phyloP scores from a whole-genome alignment of 2,329 filamentous ascomycete species.

The Calonectria honghensis region DNA sequence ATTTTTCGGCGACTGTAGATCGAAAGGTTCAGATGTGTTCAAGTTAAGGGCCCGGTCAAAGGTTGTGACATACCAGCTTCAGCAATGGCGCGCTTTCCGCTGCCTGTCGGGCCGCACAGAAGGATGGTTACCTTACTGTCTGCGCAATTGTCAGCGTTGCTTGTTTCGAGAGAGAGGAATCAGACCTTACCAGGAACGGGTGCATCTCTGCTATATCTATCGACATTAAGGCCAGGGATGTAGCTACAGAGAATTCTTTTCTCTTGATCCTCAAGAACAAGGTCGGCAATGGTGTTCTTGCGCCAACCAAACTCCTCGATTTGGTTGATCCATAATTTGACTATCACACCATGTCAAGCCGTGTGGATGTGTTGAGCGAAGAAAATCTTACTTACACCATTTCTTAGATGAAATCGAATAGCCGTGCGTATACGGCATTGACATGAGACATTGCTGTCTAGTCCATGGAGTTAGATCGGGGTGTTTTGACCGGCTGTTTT shows the following conservation, averaged over 20 bases:
- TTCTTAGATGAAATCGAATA: constrained; percentile 33
- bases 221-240: background rate
- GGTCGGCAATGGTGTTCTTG: background rate
- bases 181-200: constrained; percentile 27
- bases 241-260: constrained; percentile 1
- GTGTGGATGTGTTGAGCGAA: background rate
- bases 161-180: background rate
- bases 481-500: background rate
- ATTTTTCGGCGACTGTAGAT: constrained; percentile 45
- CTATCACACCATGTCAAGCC: background rate
- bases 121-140: constrained; percentile 58
- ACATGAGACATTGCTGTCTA: constrained; percentile 35
- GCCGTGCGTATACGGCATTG: constrained; percentile 25
- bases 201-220: constrained; percentile 13
- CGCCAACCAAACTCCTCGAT: constrained; percentile 33
- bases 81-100: constrained; percentile 64
- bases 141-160: constrained; percentile 12
- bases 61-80: constrained; percentile 48
- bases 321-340: background rate
- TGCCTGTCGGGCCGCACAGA: constrained; percentile 58
- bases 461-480: constrained; percentile 27
- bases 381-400: constrained; percentile 39
- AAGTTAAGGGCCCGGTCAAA: too few species aligned
- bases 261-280: constrained; percentile 36
- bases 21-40: background rate